phyloP scores from a whole-genome alignment of 768 basidiomycete species.

The Tylopilus sp. region DNA sequence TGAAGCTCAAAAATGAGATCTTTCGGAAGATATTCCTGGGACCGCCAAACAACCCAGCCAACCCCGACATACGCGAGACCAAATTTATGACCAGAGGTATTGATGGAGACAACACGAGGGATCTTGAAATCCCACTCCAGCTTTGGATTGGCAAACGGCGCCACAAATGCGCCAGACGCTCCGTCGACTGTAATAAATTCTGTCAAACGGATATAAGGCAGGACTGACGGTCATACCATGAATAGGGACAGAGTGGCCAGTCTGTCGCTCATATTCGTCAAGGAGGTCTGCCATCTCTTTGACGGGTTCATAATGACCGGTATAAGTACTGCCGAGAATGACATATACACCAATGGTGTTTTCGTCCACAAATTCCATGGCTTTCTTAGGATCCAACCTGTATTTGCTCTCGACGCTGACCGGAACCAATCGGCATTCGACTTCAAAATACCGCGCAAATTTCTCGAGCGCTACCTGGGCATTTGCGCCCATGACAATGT shows the following conservation, averaged over 20 bases:
- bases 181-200: conserved; percentile 42
- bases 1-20: conserved; percentile 66
- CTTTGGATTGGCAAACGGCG: conserved; percentile 56
- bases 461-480: conserved; percentile 71
- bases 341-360: conserved; percentile 71
- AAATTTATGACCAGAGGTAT: conserved; percentile 61
- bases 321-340: conserved; percentile 55
- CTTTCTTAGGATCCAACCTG: conserved; percentile 67
- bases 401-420: conserved; percentile 68
- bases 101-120: conserved; percentile 57
- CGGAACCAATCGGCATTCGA: conserved; percentile 63
- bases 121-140: conserved; percentile 59
- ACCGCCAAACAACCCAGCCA: conserved; percentile 67
- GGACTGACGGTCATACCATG: conserved; percentile 31
- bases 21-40: conserved; percentile 55
- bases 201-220: conserved; percentile 12
- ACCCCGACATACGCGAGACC: conserved; percentile 54
- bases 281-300: conserved; percentile 79
- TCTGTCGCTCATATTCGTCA: conserved; percentile 49
- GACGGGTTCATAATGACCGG: conserved; percentile 73
- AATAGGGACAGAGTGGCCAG: conserved; percentile 43
- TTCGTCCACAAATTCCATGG: conserved; percentile 65
- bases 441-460: conserved; percentile 66
- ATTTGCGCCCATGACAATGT: conserved; percentile 64
- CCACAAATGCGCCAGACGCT: conserved; percentile 60